Evolutionary conservation across 129 eudicot species (phyloP).

Genomic region (sunflower (Helianthus annuus)): DNA sequence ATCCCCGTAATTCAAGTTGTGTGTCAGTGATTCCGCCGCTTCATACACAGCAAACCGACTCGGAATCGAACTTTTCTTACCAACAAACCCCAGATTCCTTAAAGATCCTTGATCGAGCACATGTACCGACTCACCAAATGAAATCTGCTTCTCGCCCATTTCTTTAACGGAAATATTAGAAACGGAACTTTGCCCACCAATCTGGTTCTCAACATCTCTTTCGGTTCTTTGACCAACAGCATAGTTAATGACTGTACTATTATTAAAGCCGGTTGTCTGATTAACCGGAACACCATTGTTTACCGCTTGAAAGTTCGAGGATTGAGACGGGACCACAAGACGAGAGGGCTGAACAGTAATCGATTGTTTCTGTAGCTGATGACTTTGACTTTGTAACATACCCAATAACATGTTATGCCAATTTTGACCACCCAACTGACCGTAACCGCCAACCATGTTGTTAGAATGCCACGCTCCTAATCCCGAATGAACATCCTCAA

Average conservation of each 20-base stretch:
- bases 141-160: constrained; percentile 35
- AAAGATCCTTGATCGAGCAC: constrained; percentile 45
- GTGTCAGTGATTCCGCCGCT: constrained; percentile 36
- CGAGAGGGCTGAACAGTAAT: constrained; percentile 79
- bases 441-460: constrained; percentile 40
- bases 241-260: constrained; percentile 42
- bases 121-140: constrained; percentile 39
- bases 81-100: constrained; percentile 51
- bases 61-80: constrained; percentile 56
- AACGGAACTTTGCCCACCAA: constrained; percentile 28
- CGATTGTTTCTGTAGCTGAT: constrained; percentile 44
- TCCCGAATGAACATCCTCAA: constrained; percentile 48
- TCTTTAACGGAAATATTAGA: constrained; percentile 21
- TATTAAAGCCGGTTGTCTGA: constrained; percentile 38
- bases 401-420: constrained; percentile 45
- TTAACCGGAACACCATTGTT: constrained; percentile 41
- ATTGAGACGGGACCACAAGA: constrained; percentile 60
- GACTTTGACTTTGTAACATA: constrained; percentile 43
- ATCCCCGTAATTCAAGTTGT: constrained; percentile 41
- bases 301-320: constrained; percentile 43
- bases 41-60: constrained; percentile 66
- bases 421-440: constrained; percentile 41
- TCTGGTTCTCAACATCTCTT: constrained; percentile 30
- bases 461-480: constrained; percentile 46
- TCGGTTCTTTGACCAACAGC: constrained; percentile 38